Base-by-base conservation (phyloP, 345 rosid species). In the Anacardium occidentale region DNA sequence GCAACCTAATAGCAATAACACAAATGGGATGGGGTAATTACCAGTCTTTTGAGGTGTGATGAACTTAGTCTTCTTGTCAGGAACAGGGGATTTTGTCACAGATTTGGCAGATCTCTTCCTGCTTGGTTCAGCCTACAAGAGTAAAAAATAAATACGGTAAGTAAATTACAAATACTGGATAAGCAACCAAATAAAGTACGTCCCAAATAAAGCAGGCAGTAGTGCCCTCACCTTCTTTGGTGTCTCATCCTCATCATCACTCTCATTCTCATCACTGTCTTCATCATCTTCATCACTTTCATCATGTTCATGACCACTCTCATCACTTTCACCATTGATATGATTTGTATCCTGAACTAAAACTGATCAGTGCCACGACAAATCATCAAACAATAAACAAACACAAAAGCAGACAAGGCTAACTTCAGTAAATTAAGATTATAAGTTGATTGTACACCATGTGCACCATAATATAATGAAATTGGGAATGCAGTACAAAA, bases 1-100 rank as follows among this genome's bases (percentile, higher is more conserved):
- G 34, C 52, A 54, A 61, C 44, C 22, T 24, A 32, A 7, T 25
- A 26, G 18, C 12, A 52, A 45, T 22, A 25, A 26, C 14, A 71
- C 4, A 18, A 20, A 26, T 14, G 24, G 26, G 34, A 69, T n/a
- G 50, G 65, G 68, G 48, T 56, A 55, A 34, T 74, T 69, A 89
- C 98, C 98, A 64, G 92, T 79, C 80, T 86, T 90, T 74, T 78
- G 88, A 14, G 95, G 92, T 59, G 93, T 88, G 47, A 74, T 83
- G n/a, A 87, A 83, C 59, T 90, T 93, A 20, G 86, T 83, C 82
- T 88, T 93, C 85, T 94, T 94, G 45, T 72, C 82, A 37, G 91
- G 79, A 26, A 72, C 71, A 59, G 87, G 73, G 2, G 80, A 77
- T 78, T 84, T 89, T 2, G 71, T 61, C 18, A 80, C 73, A 34